phyloP scores from a whole-genome alignment of 345 rosid species.

The Camelina laxa region DNA sequence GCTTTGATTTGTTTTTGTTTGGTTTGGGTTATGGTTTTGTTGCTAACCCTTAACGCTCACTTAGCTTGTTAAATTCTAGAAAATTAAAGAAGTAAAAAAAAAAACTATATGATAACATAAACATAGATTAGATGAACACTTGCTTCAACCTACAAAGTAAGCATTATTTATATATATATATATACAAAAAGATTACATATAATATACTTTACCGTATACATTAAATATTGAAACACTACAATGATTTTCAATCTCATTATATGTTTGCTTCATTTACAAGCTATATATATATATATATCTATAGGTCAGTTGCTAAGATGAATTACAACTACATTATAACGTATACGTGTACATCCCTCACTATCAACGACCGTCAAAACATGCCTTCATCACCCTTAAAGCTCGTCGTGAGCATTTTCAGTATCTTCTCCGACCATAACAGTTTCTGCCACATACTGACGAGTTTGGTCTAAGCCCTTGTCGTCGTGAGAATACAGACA shows the following conservation, averaged over 20 bases:
- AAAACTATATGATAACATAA: no score
- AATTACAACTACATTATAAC: slow-evolving; percentile 25
- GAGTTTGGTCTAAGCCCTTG: slow-evolving; percentile 22
- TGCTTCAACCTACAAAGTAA: no score
- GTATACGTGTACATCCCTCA: slow-evolving; percentile 30
- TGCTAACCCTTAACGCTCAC: no score
- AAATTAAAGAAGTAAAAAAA: no score
- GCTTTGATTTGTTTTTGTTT: no score
- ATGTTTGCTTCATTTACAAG: slow-evolving; percentile 18
- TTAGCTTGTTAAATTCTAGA: no score
- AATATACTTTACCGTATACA: no score
- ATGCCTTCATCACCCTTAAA: slow-evolving; percentile 21
- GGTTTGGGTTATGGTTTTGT: no score
- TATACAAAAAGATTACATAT: no score
- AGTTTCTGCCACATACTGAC: slow-evolving; percentile 18
- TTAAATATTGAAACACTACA: not conserved
- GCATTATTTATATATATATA: no score
- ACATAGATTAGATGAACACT: no score
- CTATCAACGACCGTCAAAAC: slow-evolving; percentile 33
- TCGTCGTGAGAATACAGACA: slow-evolving; percentile 73
- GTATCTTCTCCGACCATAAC: slow-evolving; percentile 1
- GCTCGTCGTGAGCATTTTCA: slow-evolving; percentile 37
- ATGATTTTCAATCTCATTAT: slow-evolving; percentile 42
- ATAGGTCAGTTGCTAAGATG: slow-evolving; percentile 36
- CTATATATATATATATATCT: not conserved